Base-by-base conservation (phyloP, 352 stramenopile species). In the Phytophthora melonis region DNA sequence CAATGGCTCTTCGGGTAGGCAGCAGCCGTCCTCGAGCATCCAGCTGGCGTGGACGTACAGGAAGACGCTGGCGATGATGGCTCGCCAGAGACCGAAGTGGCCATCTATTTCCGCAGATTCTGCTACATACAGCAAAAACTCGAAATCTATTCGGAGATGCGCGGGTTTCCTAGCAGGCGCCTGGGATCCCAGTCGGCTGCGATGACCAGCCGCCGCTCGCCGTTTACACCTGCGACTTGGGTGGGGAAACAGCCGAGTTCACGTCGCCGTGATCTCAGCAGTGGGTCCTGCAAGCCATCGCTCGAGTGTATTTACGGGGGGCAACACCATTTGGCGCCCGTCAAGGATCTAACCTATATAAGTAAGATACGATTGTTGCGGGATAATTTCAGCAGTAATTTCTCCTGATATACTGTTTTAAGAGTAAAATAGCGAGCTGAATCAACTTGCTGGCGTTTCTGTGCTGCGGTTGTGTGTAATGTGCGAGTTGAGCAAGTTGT, bases 381-480 rank as follows among this genome's bases (percentile, higher is more conserved):
- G 30, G 5, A 34, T 34, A 5, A 34, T 34, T 34, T 34, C 30
- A 34, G 30, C 30, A 8, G 9, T 34, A 34, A 34, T 10, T 34
- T 34, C 30, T 30, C 30, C 30, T 7, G 8, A 34, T 9, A 8
- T 34, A 34, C 30, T 34, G 30, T 8, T 34, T 34, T 34, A 34
- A 34, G 30, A 34, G 8, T 34, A 34, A 10, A 10, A 34, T 34
- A 10, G 6, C 30, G 39, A 45, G 39, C n/a, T 45, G 39, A 45
- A 13, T 13, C 30, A 34, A 8, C 39, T 45, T 39, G 50, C 50
- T 45, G 41, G 8, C 43, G 58, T 58, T 69, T 72, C 52, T 69
- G 41, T 74, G 67, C 63, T 59, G 67, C 67, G 27, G 52, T 2
- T 47, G 67, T 59, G 14, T 69, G 67, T 70, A 74, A 61, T 43